A percentile compares a stretch with the other conserved stretches of the same genome.
These are phyloP conservation scores for Samsoniella hepiali DNA, from an alignment of 2,329 filamentous ascomycete species.

Conservation along the genomic window DNA sequence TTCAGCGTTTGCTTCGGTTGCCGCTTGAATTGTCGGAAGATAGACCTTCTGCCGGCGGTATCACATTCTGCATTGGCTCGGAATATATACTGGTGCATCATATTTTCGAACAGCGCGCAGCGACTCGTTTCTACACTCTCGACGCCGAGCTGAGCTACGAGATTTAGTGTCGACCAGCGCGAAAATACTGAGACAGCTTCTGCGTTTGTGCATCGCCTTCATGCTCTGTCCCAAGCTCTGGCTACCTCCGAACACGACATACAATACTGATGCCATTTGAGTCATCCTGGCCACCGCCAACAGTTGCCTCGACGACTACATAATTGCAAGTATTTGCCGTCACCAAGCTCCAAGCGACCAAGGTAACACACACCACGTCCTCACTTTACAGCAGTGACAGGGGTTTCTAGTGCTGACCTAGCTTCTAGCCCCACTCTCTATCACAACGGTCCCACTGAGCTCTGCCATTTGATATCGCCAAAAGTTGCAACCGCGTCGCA, in stretches of 20 bases:
- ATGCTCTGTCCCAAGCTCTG: too few relatives aligned
- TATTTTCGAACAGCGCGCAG: not conserved
- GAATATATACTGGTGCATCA: not conserved
- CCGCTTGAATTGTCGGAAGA: not conserved
- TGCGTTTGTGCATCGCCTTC: not conserved
- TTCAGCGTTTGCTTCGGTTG: not conserved
- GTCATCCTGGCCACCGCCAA: not conserved
- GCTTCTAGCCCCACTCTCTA: not conserved
- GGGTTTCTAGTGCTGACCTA: constrained; percentile 19
- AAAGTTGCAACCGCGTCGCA: not conserved
- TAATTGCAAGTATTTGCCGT: not conserved
- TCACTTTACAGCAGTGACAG: constrained; percentile 6
- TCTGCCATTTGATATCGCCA: constrained; percentile 4
- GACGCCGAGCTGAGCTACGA: not conserved
- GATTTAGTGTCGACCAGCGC: constrained; percentile 1
- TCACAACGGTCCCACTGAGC: constrained; percentile 11
- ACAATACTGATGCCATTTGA: not conserved
- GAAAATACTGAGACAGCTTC: constrained; percentile 3
- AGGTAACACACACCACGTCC: constrained; percentile 10
- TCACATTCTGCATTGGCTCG: not conserved
- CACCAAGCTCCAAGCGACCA: not conserved
- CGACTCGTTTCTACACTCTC: not conserved
- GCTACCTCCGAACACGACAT: not conserved
- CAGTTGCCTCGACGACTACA: not conserved
- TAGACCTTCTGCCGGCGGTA: not conserved